A percentile compares a stretch with the other conserved stretches of the same genome.
These are phyloP conservation scores for Aspergillus niger DNA, from an alignment of 2,329 filamentous ascomycete genomes.

Conservation along the genomic window DNA sequence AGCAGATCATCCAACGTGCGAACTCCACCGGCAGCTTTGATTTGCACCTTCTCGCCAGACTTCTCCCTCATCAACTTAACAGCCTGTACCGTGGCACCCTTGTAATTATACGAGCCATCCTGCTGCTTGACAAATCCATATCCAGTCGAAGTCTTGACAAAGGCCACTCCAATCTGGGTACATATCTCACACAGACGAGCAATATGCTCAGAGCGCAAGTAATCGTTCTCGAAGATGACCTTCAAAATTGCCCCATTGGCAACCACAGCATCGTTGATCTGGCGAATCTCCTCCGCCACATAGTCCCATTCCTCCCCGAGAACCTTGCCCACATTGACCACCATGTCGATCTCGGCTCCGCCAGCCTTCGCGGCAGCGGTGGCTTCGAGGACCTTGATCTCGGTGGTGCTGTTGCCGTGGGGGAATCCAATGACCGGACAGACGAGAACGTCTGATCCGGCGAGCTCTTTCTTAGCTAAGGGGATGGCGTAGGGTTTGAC, in stretches of 20 bases:
- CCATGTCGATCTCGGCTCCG: constrained; percentile 61
- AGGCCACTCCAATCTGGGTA: constrained; percentile 53
- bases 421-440: constrained; percentile 65
- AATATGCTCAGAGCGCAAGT: constrained; percentile 54
- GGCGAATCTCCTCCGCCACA: constrained; percentile 54
- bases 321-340: constrained; percentile 61
- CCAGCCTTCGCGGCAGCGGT: constrained; percentile 51
- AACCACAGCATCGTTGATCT: constrained; percentile 53
- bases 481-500: constrained; percentile 60
- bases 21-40: constrained; percentile 62
- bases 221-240: constrained; percentile 66
- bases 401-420: constrained; percentile 58
- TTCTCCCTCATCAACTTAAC: constrained; percentile 58
- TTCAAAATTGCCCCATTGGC: constrained; percentile 54
- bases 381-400: constrained; percentile 59
- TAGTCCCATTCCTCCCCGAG: constrained; percentile 60
- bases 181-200: constrained; percentile 58
- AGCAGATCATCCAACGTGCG: constrained; percentile 60
- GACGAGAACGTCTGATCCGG: constrained; percentile 52
- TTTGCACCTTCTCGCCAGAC: constrained; percentile 48
- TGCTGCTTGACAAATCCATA: constrained; percentile 62
- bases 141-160: constrained; percentile 63
- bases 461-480: constrained; percentile 51
- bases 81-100: constrained; percentile 55
- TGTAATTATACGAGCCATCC: constrained; percentile 55